Percentiles rank a stretch among this genome's conserved stretches.
Evolutionary conservation across 495 filamentous ascomycete species (phyloP).

Genomic region (Chaetomium fimeti): DNA sequence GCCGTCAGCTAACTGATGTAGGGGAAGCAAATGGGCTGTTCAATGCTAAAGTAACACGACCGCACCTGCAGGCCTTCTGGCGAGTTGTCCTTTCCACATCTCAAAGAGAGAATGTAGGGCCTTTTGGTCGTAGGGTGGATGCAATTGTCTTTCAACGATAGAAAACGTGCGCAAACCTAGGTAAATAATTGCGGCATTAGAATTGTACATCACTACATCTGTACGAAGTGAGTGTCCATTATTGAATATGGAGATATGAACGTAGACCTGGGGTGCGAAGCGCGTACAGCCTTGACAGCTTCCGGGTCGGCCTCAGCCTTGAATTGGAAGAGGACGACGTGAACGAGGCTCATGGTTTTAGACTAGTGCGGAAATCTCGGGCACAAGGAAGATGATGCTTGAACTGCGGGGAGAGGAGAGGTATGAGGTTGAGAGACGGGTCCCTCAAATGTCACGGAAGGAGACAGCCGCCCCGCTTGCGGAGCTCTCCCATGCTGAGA

Average conservation of each 20-base stretch:
- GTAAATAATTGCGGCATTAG: background rate
- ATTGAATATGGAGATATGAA: background rate
- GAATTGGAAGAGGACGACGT: conserved; percentile 63
- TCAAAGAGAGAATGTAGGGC: conserved; percentile 59
- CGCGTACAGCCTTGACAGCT: conserved; percentile 52
- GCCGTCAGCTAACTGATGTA: conserved; percentile 8
- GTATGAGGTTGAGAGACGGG: no score
- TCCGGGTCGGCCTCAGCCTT: conserved; percentile 45
- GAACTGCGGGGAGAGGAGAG: no score
- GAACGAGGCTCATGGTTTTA: conserved; percentile 52
- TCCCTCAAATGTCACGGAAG: no score
- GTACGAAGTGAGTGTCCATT: background rate
- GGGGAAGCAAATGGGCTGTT: background rate
- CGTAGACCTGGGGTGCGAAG: background rate
- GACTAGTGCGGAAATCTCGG: background rate
- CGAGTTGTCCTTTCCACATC: conserved; percentile 64
- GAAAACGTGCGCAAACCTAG: conserved; percentile 33
- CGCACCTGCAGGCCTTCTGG: conserved; percentile 61
- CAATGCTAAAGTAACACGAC: background rate
- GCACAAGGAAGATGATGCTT: background rate
- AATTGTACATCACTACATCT: background rate
- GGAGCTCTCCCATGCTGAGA: no score
- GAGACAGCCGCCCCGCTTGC: no score
- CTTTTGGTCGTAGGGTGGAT: conserved; percentile 48
- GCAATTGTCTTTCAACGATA: conserved; percentile 47